A percentile compares a stretch with the other conserved stretches of the same genome.
Conservation (phyloP, 352 stramenopile species). For the Phytophthora palmivora region DNA sequence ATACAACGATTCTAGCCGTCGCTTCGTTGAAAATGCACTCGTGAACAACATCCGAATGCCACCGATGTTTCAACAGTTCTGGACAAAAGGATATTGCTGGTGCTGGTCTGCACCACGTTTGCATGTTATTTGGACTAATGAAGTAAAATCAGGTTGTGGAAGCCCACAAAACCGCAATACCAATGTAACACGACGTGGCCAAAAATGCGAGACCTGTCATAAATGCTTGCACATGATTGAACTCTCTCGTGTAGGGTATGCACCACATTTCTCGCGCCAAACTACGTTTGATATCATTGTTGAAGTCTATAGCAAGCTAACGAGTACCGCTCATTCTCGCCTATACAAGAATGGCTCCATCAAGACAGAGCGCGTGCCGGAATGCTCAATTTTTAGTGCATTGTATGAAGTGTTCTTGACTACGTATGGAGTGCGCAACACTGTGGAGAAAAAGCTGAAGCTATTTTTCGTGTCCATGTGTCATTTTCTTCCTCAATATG, state of each 20-base stretch:
- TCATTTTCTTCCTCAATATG: constrained; percentile 54
- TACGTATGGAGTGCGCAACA: constrained; percentile 57
- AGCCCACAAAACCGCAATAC: constrained; percentile 1
- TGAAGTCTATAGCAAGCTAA: constrained; percentile 61
- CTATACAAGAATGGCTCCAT: constrained; percentile 53
- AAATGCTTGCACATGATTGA: constrained; percentile 46
- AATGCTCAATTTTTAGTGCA: constrained; percentile 52
- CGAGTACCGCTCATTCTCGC: constrained; percentile 39
- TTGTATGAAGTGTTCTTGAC: constrained; percentile 55
- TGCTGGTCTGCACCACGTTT: constrained; percentile 33
- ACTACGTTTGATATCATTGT: constrained; percentile 58
- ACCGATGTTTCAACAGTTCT: constrained; percentile 47
- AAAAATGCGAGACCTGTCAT: constrained; percentile 32
- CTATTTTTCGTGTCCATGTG: constrained; percentile 67
- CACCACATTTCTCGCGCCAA: constrained; percentile 63
- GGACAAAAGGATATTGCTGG: constrained; percentile 72
- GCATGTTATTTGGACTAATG: constrained; percentile 36
- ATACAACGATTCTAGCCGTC: neutral
- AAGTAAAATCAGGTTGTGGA: neutral
- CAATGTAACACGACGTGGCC: neutral
- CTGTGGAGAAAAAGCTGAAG: constrained; percentile 72
- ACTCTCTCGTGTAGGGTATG: constrained; percentile 38
- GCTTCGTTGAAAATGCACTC: constrained; percentile 35
- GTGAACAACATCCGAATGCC: constrained; percentile 52
- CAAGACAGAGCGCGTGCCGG: neutral